Base-by-base conservation (phyloP, 352 stramenopile genomes). In the Labyrinthula sp. region DNA sequence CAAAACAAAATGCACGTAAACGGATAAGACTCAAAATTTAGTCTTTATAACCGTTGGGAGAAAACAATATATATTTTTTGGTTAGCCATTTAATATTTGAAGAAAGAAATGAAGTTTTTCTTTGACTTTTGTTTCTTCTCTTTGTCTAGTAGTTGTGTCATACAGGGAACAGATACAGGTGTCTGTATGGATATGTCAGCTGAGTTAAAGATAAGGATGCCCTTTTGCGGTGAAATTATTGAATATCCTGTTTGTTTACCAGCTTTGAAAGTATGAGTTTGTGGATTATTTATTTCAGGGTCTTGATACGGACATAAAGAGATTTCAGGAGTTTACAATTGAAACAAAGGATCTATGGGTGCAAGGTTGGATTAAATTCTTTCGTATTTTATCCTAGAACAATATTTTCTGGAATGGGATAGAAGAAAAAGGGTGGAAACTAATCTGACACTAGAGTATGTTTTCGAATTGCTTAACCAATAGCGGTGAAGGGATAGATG, bases 401-500 rank as follows among this genome's bases (percentile, higher is more conserved):
- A n/a, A n/a, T n/a, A n/a, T n/a, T n/a, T n/a, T n/a, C n/a, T 10
- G 1, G 40, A 40, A 23, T 48, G 39, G 30, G 34, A 54, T 9
- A 30, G 47, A 15, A 47, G 20, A 14, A 67, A 65, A 22, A 56
- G 58, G 18, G 47, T 29, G 7, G 62, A 64, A 55, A 54, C 61
- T 0, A 47, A 67, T 29, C 41, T 63, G 7, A 63, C 56, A 9
- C 45, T 59, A 1, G 20, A 52, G 1, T 21, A 48, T 14, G 30
- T 59, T 7, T 47, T 10, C 7, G 46, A 38, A 14, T 47, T 15
- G 12, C 12, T 6, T 7, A 7, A 47, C n/a, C 14, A 47, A 7
- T 14, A 9, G 38, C 38, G 7, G 33, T 6, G 15, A 12, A 37
- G 57, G 48, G 9, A 41, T 61, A 3, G 72, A 83, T 49, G 73